Percentiles rank a stretch among this genome's conserved stretches.
phyloP scores from a whole-genome alignment of 1,284 basidiomycete species.

The Boletus albobrunnescens region DNA sequence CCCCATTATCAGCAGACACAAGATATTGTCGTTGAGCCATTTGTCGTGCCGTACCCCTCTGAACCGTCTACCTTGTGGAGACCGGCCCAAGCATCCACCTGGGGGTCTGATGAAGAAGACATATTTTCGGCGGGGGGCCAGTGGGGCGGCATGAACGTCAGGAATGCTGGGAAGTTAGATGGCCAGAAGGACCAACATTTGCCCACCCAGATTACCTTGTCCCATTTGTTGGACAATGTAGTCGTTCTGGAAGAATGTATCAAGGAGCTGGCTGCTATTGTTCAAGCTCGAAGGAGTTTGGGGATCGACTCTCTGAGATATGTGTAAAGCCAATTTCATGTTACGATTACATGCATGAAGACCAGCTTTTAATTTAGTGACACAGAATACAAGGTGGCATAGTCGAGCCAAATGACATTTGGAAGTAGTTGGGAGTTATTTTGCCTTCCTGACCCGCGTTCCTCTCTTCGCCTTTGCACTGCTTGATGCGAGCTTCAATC shows the following conservation, averaged over 20 bases:
- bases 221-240: constrained; percentile 87
- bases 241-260: constrained; percentile 94
- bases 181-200: constrained; percentile 26
- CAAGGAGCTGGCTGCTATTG: constrained; percentile 87
- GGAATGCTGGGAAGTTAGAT: constrained; percentile 28
- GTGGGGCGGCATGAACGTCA: constrained; percentile 48
- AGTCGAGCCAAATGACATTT: neutral
- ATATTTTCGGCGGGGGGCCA: constrained; percentile 52
- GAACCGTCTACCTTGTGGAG: constrained; percentile 56
- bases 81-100: constrained; percentile 47
- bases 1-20: constrained; percentile 81
- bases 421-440: constrained; percentile 6
- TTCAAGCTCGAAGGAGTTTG: constrained; percentile 79
- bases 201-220: constrained; percentile 61
- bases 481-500: constrained; percentile 57
- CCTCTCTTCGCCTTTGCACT: constrained; percentile 38
- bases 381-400: constrained; percentile 1
- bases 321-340: constrained; percentile 40
- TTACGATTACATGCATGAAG: constrained; percentile 6
- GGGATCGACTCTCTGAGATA: constrained; percentile 84
- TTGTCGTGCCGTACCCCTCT: constrained; percentile 54
- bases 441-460: constrained; percentile 35
- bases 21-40: constrained; percentile 69
- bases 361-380: neutral
- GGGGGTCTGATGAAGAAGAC: constrained; percentile 61